phyloP scores from a whole-genome alignment of 768 basidiomycete species.

The Termitomyces sp. region DNA sequence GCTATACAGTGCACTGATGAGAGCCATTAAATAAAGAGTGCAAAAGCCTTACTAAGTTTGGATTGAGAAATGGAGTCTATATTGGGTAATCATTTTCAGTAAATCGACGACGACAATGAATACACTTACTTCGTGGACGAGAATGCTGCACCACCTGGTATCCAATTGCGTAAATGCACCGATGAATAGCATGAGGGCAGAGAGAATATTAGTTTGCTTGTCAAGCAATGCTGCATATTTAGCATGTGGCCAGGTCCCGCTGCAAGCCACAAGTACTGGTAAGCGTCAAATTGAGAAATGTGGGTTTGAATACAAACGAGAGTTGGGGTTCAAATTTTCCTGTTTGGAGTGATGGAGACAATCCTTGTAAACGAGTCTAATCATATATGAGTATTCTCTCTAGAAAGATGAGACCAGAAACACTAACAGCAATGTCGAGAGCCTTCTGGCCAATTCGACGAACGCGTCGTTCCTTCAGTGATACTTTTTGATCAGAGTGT shows the following conservation, averaged over 20 bases:
- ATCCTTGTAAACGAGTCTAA: slow-evolving; percentile 32
- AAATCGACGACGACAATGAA: background rate
- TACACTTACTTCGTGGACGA: slow-evolving; percentile 32
- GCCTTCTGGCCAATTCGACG: slow-evolving; percentile 28
- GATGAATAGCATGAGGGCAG: slow-evolving; percentile 28
- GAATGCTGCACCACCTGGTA: slow-evolving; percentile 36
- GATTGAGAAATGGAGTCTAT: slow-evolving; percentile 41
- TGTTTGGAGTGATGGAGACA: slow-evolving; percentile 31
- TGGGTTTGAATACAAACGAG: slow-evolving; percentile 22
- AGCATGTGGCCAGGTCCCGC: slow-evolving; percentile 36
- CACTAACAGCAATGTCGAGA: slow-evolving; percentile 29
- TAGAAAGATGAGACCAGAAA: background rate
- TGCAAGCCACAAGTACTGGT: slow-evolving; percentile 8
- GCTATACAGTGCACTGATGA: slow-evolving; percentile 16
- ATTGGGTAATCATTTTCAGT: background rate
- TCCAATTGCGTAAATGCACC: slow-evolving; percentile 35
- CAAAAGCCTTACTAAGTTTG: slow-evolving; percentile 30
- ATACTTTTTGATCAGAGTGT: slow-evolving; percentile 17
- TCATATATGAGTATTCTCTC: background rate
- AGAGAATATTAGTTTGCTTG: slow-evolving; percentile 27
- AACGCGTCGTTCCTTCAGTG: slow-evolving; percentile 34
- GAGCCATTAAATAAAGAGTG: background rate
- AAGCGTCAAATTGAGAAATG: background rate
- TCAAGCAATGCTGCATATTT: slow-evolving; percentile 28
- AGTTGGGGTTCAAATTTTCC: slow-evolving; percentile 38